Conservation (phyloP, 2,329 filamentous ascomycete genomes). For the Penicillium sp. region DNA sequence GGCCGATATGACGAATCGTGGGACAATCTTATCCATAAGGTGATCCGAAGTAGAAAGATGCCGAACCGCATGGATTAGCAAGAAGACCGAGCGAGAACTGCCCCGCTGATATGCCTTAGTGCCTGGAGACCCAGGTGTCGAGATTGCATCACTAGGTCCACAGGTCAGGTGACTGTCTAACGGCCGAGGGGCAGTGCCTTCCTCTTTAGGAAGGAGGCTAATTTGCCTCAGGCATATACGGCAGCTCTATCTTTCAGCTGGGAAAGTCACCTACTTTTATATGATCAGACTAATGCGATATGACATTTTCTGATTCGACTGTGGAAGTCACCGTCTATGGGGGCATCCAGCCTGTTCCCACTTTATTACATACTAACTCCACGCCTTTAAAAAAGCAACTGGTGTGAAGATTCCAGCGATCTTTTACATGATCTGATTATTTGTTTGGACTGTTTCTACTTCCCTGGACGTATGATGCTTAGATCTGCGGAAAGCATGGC, state of each 20-base stretch:
- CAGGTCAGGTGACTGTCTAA: too few species aligned
- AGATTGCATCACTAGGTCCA: too few species aligned
- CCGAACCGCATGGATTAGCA: conserved; percentile 34
- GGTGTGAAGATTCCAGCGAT: too few species aligned
- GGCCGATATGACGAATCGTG: conserved; percentile 16
- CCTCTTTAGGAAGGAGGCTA: too few species aligned
- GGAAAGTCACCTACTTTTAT: too few species aligned
- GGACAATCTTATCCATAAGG: conserved; percentile 22
- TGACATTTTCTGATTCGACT: too few species aligned
- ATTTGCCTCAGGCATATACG: too few species aligned
- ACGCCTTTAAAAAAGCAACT: neutral
- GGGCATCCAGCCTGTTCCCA: neutral
- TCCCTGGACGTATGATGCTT: neutral
- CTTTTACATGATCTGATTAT: too few species aligned
- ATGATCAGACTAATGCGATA: too few species aligned
- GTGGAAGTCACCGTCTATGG: too few species aligned
- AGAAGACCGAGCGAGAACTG: conserved; percentile 34
- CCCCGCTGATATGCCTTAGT: conserved; percentile 6
- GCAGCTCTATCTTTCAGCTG: too few species aligned
- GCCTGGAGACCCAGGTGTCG: neutral
- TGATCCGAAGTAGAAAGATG: conserved; percentile 35
- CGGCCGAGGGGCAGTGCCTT: too few species aligned
- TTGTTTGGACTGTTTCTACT: neutral
- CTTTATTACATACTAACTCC: neutral
- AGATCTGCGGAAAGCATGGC: neutral